These are phyloP conservation scores for Trichoderma semiorbis DNA, from an alignment of 2,329 filamentous ascomycete species.

Conservation along the genomic window DNA sequence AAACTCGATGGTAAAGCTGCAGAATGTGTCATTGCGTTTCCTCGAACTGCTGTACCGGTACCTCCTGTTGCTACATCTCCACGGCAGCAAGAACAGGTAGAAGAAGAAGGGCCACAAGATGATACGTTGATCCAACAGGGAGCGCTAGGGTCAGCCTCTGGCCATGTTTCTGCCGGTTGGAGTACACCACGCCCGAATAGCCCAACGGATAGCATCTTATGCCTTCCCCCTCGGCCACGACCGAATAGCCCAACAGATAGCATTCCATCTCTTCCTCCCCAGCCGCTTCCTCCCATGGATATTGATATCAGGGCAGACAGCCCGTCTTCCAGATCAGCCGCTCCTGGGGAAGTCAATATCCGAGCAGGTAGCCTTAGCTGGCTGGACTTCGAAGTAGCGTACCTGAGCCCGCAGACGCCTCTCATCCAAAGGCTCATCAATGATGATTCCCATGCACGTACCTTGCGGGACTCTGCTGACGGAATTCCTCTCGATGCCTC, in stretches of 20 bases:
- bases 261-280: not conserved
- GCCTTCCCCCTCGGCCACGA: not conserved
- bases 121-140: not conserved
- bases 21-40: not conserved
- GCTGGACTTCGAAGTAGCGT: not conserved
- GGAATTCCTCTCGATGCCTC: not conserved
- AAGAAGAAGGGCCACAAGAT: not conserved
- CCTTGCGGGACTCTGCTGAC: not conserved
- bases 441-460: not conserved
- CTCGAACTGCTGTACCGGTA: not conserved
- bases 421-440: not conserved
- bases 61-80: not conserved
- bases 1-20: not conserved
- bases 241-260: not conserved
- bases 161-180: not conserved
- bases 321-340: not conserved
- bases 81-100: not conserved
- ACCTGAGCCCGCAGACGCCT: not conserved
- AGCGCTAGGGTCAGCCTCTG: not conserved
- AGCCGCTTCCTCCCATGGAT: not conserved
- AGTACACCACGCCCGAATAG: not conserved
- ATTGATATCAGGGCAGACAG: not conserved
- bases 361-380: conserved; percentile 23
- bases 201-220: not conserved
- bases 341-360: not conserved